These are phyloP conservation scores for Phytopythium montanum DNA, from an alignment of 352 stramenopile species.

Conservation along the genomic window DNA sequence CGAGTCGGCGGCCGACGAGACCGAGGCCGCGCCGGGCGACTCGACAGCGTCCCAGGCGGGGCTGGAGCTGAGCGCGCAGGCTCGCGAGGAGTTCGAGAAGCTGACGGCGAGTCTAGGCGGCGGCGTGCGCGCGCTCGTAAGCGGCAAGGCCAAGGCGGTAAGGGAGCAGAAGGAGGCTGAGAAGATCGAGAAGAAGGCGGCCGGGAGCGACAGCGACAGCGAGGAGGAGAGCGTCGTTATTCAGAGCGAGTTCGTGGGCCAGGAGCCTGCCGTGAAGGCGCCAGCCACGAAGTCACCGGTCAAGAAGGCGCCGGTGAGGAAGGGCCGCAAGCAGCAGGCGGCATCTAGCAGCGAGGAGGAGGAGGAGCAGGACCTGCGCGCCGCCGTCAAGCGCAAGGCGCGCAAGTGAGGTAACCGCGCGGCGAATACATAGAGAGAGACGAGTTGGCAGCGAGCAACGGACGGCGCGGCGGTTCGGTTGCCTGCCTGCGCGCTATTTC, in stretches of 20 bases:
- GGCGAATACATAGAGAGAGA: conserved; percentile 5
- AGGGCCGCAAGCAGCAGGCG: conserved; percentile 40
- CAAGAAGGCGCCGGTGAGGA: conserved; percentile 20
- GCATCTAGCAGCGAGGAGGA: conserved; percentile 44
- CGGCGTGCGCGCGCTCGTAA: conserved; percentile 41
- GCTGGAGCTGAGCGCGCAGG: conserved; percentile 24
- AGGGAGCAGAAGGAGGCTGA: conserved; percentile 4
- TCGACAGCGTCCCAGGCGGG: conserved; percentile 1
- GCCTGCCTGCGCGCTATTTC: neutral
- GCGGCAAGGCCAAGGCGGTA: conserved; percentile 19
- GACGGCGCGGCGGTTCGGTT: neutral
- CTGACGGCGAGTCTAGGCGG: conserved; percentile 37
- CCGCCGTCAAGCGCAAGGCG: conserved; percentile 71
- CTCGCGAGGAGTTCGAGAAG: conserved; percentile 55
- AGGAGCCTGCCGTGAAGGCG: neutral
- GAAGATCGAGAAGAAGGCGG: conserved; percentile 19
- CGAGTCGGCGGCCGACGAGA: conserved; percentile 45
- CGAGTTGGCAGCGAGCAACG: neutral
- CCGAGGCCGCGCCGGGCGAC: conserved; percentile 12
- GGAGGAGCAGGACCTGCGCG: conserved; percentile 57
- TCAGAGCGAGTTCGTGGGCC: conserved; percentile 63
- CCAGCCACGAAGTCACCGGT: neutral
- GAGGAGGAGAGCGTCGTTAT: conserved; percentile 71
- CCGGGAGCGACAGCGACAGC: conserved; percentile 54
- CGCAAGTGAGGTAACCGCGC: conserved; percentile 5